phyloP scores from a whole-genome alignment of 164 flowering plant genomes.

The Tetrastigma voinierianum region DNA sequence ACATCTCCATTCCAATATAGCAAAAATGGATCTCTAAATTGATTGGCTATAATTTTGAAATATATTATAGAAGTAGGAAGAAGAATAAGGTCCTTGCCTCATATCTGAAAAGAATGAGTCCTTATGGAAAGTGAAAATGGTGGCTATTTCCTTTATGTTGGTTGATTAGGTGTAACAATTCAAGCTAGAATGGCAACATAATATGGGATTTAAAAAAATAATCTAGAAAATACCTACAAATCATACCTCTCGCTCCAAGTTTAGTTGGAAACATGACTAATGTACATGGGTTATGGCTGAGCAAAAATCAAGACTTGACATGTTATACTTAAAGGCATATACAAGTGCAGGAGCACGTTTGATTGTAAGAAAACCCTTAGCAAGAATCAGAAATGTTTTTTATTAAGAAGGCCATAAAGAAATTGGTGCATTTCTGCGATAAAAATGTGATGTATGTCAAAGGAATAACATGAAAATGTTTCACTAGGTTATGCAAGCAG shows the following conservation, averaged over 20 bases:
- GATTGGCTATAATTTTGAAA: slow-evolving; percentile 4
- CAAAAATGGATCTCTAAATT: neutral
- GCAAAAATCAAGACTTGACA: too few relatives aligned
- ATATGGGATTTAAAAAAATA: too few relatives aligned
- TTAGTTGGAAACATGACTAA: too few relatives aligned
- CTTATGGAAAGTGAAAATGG: too few relatives aligned
- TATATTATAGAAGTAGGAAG: neutral
- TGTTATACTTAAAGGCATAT: too few relatives aligned
- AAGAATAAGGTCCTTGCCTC: neutral
- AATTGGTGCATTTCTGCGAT: neutral
- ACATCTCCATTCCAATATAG: neutral
- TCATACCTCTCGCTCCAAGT: too few relatives aligned
- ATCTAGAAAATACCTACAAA: too few relatives aligned
- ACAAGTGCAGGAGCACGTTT: neutral
- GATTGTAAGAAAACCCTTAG: neutral
- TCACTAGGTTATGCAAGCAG: neutral
- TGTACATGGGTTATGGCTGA: too few relatives aligned
- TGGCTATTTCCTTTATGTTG: too few relatives aligned
- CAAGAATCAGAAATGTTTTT: neutral
- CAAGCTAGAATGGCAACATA: too few relatives aligned
- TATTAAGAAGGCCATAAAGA: neutral
- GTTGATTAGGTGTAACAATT: too few relatives aligned
- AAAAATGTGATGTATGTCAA: slow-evolving; percentile 5
- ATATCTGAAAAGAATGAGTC: too few relatives aligned
- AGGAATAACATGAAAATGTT: neutral